Percentiles rank a stretch among this genome's conserved stretches.
Conservation (phyloP, 306 rosid species). For the Morella rubra region DNA sequence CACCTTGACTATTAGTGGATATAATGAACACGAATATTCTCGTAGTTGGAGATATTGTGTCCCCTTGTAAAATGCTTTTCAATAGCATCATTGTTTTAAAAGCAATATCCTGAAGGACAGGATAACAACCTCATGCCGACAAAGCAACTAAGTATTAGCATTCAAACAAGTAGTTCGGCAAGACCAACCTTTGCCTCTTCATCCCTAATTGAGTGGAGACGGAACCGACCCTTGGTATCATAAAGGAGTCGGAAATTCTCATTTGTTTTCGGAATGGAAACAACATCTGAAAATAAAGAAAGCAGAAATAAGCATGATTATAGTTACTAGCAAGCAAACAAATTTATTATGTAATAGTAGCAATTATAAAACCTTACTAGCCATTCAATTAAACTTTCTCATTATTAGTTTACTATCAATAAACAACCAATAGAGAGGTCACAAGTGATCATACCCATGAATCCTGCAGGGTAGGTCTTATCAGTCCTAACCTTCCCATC, state of each 20-base stretch:
- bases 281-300: constrained; percentile 49
- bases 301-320: too few relatives aligned
- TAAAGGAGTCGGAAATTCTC: constrained; percentile 77
- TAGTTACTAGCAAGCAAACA: too few relatives aligned
- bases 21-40: not conserved
- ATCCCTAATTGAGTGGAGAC: constrained; percentile 72
- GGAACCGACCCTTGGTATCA: constrained; percentile 76
- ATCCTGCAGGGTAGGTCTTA: constrained; percentile 80
- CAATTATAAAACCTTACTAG: not conserved
- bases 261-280: constrained; percentile 71
- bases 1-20: not conserved
- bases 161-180: not conserved
- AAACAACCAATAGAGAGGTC: not conserved
- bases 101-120: not conserved
- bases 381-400: not conserved
- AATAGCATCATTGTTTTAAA: not conserved
- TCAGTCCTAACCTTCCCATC: constrained; percentile 90
- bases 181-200: constrained; percentile 74
- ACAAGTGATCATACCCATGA: constrained; percentile 64
- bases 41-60: not conserved
- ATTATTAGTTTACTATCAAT: not conserved
- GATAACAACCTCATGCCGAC: not conserved
- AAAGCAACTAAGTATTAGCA: not conserved
- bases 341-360: not conserved
- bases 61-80: too few relatives aligned